Evolutionary conservation across 169 alveolate species (phyloP).

Genomic region (Cryptosporidium ryanae): DNA sequence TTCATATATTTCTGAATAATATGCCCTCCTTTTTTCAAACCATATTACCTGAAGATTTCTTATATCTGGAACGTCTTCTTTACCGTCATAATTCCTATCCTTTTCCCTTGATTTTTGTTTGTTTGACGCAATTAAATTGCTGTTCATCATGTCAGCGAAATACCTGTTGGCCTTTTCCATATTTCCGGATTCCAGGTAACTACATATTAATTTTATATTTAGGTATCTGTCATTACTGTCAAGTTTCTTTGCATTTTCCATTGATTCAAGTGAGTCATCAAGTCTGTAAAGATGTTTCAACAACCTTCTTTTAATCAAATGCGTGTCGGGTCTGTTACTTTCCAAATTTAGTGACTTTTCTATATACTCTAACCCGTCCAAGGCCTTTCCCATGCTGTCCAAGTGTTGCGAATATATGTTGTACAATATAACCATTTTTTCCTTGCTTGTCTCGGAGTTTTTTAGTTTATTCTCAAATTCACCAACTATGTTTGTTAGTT

Average conservation of each 20-base stretch:
- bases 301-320: constrained; percentile 72
- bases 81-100: not conserved
- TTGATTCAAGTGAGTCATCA: constrained; percentile 59
- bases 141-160: not conserved
- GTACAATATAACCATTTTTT: constrained; percentile 26
- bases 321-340: constrained; percentile 71
- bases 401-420: constrained; percentile 75
- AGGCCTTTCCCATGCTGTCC: constrained; percentile 69
- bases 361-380: constrained; percentile 66
- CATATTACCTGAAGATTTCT: constrained; percentile 46
- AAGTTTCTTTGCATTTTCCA: constrained; percentile 67
- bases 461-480: constrained; percentile 8
- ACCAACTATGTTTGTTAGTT: not conserved
- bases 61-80: constrained; percentile 7
- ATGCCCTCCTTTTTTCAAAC: constrained; percentile 42
- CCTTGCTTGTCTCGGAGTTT: not conserved
- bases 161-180: constrained; percentile 9
- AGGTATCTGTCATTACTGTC: constrained; percentile 63
- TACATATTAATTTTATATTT: constrained; percentile 68
- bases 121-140: not conserved
- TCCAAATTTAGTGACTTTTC: constrained; percentile 63
- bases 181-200: constrained; percentile 37
- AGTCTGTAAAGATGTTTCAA: constrained; percentile 77
- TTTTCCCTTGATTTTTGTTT: constrained; percentile 3
- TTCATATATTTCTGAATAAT: constrained; percentile 35